Base-by-base conservation (phyloP, 768 basidiomycete species). In the Albatrellus ellisii region DNA sequence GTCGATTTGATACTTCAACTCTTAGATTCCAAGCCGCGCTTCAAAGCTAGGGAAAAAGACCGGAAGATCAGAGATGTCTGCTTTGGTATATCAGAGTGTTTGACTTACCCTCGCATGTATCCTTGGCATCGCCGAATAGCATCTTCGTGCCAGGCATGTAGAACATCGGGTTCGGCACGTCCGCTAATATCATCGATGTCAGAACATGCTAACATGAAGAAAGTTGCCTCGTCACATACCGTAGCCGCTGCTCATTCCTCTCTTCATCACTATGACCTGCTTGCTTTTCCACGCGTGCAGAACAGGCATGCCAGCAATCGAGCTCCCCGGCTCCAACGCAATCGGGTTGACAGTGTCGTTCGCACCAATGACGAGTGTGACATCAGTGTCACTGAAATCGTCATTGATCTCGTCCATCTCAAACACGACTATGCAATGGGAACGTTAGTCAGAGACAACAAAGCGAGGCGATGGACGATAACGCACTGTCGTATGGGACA, bases 341-440 rank as follows among this genome's bases (percentile, higher is more conserved):
- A 90, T 88, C 11, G 88, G 87, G 55, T 91, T 91, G 39, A 91
- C 88, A 1, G 88, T 91, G 55, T 91, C 88, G 52, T 91, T 91
- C 15, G 88, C 88, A 18, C 88, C 88, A 48, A 90, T 90, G 48
- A 90, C 88, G 15, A 91, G 73, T 6, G 81, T 84, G n/a, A 91
- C 72, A 54, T 91, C 88, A 0, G 88, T 91, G 26, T 86, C 84
- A 40, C 68, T 66, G 59, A 91, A 91, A 56, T 91, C 88, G 29
- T 90, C 85, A 55, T 91, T 90, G 64, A 91, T 90, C 61, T 91
- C 88, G 46, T 91, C 88, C 88, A 91, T 89, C 62, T 91, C 88
- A 45, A 84, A 65, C 29, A 90, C 86, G 49, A 90, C 87, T 88
- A 51, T 21, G 5, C n/a, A 45, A 43, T 25, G 27, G 15, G 31